Base-by-base conservation (phyloP, 768 basidiomycete species). In the Boletus patriciae region DNA sequence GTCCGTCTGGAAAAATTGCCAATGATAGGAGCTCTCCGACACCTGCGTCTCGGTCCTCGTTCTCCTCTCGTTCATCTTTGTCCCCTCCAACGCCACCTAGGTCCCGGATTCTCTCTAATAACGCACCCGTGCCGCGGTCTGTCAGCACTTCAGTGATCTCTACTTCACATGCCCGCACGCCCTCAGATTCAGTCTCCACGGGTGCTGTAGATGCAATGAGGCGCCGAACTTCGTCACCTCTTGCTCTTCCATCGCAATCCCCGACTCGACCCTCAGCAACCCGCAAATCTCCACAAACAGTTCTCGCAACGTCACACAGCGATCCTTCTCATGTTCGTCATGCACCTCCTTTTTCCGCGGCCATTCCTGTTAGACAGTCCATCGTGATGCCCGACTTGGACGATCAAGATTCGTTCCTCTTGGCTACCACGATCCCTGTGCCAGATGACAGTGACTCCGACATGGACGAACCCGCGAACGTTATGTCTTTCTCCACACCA, bases 371-470 rank as follows among this genome's bases (percentile, higher is more conserved):
- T 6, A 76, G 78, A 43, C 76, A 79, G 42, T 82, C 83, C 8
- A 71, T 74, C 4, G 59, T 78, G 40, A 73, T 81, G 42, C 71
- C 78, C 27, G 75, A 76, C 60, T 65, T 74, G 18, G 69, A 73
- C 43, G 73, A 57, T 72, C 82, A 90, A 38, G 82, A 87, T 41
- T 84, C 86, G 27, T 74, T 92, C 4, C 79, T 92, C 38, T 75
- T 87, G 44, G 88, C 90, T 1, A 83, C 86, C 55, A 76, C 77
- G 25, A 85, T 90, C 38, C 91, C 90, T n/a, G 78, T 90, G 19
- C 90, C 90, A 3, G 86, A 84, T 60, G 82, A 86, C 62, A 84
- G 80, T 60, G 89, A 90, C 63, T 88, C 85, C 0, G 90, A 89
- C 37, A 78, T 76, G 64, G 76, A 80, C 23, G 73, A 74, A 19